A percentile compares a stretch with the other conserved stretches of the same genome.
phyloP scores from a whole-genome alignment of 1,284 basidiomycete genomes.

The Acaromyces ingoldii region DNA sequence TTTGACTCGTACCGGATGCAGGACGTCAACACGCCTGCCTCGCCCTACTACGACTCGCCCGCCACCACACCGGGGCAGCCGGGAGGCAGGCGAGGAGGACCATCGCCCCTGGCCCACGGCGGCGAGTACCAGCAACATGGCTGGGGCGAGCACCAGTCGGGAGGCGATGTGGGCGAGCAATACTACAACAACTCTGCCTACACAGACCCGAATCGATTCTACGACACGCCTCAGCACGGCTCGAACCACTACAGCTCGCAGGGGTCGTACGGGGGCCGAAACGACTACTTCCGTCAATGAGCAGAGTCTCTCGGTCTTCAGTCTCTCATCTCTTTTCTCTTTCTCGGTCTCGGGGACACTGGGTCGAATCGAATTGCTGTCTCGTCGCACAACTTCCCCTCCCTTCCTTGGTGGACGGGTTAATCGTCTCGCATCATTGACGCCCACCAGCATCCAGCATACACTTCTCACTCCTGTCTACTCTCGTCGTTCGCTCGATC shows the following conservation, averaged over 20 bases:
- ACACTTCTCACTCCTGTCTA: too few species aligned
- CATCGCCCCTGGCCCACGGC: conserved; percentile 15
- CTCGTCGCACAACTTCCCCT: too few species aligned
- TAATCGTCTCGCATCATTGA: too few species aligned
- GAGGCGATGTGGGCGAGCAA: conserved; percentile 37
- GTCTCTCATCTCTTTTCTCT: too few species aligned
- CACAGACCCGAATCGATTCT: conserved; percentile 9
- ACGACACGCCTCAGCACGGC: conserved; percentile 1
- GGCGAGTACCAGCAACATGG: conserved; percentile 25
- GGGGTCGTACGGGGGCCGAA: neutral
- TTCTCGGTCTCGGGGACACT: too few species aligned
- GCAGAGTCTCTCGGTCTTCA: too few species aligned
- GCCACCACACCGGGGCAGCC: conserved; percentile 11
- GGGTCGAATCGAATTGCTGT: too few species aligned
- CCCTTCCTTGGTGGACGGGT: too few species aligned
- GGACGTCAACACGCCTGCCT: conserved; percentile 19
- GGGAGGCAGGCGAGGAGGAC: conserved; percentile 13
- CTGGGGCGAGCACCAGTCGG: conserved; percentile 39
- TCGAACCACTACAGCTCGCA: neutral
- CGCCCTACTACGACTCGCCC: conserved; percentile 31
- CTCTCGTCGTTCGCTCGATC: too few species aligned
- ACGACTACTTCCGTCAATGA: too few species aligned
- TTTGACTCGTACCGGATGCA: conserved; percentile 44
- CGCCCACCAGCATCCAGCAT: too few species aligned
- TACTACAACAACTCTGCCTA: conserved; percentile 33